These are phyloP conservation scores for Kluyveromyces siamensis DNA, from an alignment of 805 yeast genomes.

Conservation along the genomic window DNA sequence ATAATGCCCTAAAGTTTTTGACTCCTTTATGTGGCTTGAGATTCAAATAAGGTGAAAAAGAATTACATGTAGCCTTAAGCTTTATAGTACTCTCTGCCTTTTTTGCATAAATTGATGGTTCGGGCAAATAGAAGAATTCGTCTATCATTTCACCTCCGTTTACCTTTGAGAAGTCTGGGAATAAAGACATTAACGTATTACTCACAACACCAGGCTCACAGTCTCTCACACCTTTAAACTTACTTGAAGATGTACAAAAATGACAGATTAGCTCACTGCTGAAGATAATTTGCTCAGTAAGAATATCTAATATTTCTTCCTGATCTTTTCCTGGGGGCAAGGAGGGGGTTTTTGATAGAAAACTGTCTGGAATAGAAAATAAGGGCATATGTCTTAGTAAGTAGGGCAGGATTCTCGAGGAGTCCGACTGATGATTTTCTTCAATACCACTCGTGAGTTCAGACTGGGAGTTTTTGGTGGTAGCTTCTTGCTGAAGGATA, in stretches of 20 bases:
- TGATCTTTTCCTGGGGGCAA: constrained; percentile 10
- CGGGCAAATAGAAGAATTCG: constrained; percentile 15
- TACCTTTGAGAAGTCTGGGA: constrained; percentile 16
- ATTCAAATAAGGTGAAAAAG: constrained; percentile 50
- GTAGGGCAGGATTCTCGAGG: constrained; percentile 59
- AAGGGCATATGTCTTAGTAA: constrained; percentile 56
- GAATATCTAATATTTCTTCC: constrained; percentile 18
- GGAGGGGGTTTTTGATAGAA: constrained; percentile 23
- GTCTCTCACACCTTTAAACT: constrained; percentile 21
- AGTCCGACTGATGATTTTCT: constrained; percentile 8
- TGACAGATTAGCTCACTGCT: constrained; percentile 40
- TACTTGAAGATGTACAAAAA: constrained; percentile 49
- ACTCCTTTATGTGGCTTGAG: constrained; percentile 43
- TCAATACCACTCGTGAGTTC: not conserved
- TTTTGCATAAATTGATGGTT: constrained; percentile 24
- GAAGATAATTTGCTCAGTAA: constrained; percentile 25
- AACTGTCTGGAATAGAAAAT: constrained; percentile 48
- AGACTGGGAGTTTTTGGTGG: not conserved
- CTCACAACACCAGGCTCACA: constrained; percentile 16
- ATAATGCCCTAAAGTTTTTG: constrained; percentile 44
- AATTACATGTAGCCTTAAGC: constrained; percentile 40
- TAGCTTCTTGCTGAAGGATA: not conserved
- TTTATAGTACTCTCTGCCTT: constrained; percentile 29
- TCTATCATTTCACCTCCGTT: constrained; percentile 21
- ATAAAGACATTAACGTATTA: constrained; percentile 14